These are phyloP conservation scores for Capronia americana DNA, from an alignment of 2,329 filamentous ascomycete genomes.

Conservation along the genomic window DNA sequence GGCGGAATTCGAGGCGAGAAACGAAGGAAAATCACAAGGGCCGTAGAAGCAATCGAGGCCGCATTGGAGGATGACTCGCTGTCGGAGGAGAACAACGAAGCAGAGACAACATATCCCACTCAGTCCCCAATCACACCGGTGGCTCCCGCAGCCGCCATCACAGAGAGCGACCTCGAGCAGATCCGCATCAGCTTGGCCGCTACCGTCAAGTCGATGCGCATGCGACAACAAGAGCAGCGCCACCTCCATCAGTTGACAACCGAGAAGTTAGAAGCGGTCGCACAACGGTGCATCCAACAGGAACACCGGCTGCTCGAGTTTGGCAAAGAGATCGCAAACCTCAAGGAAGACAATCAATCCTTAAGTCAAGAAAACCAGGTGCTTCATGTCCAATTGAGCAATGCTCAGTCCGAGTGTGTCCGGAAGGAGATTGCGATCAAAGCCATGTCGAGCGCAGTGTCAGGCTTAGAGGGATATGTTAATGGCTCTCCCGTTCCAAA, in stretches of 20 bases:
- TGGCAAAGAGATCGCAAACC: conserved; percentile 27
- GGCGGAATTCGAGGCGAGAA: conserved; percentile 23
- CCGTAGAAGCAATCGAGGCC: conserved; percentile 28
- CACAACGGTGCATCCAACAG: conserved; percentile 37
- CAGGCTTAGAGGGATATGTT: conserved; percentile 41
- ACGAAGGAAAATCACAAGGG: conserved; percentile 27
- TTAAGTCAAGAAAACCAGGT: conserved; percentile 32
- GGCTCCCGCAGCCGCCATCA: background rate
- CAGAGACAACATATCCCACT: conserved; percentile 15
- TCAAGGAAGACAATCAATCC: conserved; percentile 32
- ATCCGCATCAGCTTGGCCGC: conserved; percentile 29
- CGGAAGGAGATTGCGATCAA: conserved; percentile 38
- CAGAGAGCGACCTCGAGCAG: conserved; percentile 23
- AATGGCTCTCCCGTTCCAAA: conserved; percentile 34
- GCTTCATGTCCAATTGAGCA: conserved; percentile 25
- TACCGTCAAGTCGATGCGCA: conserved; percentile 38
- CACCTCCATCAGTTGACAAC: conserved; percentile 38
- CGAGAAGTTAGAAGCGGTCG: conserved; percentile 38
- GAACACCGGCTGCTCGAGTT: conserved; percentile 33
- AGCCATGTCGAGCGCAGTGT: conserved; percentile 41
- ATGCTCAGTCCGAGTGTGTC: conserved; percentile 27
- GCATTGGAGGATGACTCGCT: conserved; percentile 31
- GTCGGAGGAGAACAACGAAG: conserved; percentile 11
- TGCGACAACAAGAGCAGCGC: conserved; percentile 39
- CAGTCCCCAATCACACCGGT: background rate